Evolutionary conservation across 2,329 filamentous ascomycete species (phyloP).

Genomic region (Colletotrichum sp.): DNA sequence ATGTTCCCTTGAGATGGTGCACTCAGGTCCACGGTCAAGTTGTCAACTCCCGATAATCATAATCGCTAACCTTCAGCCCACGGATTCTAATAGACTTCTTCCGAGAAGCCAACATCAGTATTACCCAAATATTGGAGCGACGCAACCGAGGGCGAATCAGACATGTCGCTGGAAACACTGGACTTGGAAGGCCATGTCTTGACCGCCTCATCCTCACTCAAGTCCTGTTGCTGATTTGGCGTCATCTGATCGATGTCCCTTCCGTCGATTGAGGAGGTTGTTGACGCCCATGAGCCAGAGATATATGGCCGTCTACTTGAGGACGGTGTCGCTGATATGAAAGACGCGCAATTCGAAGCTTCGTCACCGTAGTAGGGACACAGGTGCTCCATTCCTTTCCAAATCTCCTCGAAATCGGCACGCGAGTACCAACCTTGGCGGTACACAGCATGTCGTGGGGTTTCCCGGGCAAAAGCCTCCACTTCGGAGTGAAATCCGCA

Average conservation of each 20-base stretch:
- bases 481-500: not conserved
- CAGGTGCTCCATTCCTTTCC: not conserved
- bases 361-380: not conserved
- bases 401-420: not conserved
- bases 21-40: not conserved
- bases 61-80: not conserved
- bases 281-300: not conserved
- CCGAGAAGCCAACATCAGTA: not conserved
- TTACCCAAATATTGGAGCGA: not conserved
- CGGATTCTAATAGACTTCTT: not conserved
- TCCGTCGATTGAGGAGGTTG: not conserved
- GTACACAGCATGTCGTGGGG: not conserved
- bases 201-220: not conserved
- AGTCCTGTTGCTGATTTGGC: not conserved
- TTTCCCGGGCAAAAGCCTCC: not conserved
- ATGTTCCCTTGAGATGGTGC: not conserved
- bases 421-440: not conserved
- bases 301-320: not conserved
- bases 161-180: not conserved
- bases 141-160: not conserved
- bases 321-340: not conserved
- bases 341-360: not conserved
- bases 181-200: not conserved
- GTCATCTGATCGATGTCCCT: not conserved
- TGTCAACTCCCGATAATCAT: not conserved